Evolutionary conservation across 1,284 basidiomycete species (phyloP), one percentile per base, ranked within the genome.

Genomic region (Cyathus olla): DNA sequence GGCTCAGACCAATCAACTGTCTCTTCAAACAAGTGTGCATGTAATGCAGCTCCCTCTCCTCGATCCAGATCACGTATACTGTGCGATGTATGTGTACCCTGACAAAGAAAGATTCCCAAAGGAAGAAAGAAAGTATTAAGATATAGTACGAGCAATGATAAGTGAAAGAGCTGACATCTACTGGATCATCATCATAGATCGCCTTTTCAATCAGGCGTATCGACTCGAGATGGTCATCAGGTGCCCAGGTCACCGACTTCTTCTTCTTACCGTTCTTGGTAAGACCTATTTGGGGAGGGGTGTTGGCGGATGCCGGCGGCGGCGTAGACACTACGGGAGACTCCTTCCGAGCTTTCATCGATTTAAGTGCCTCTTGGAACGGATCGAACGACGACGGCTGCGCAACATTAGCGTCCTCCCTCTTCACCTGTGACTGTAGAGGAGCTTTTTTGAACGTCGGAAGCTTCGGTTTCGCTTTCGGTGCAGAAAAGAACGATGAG

Each of bases 1-100:
- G 92, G 92, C 71, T 95, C 93, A 69, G 80, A 83, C 92, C 92
- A 95, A 82, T 95, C 93, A 68, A 93, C 82, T 60, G 87, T 84
- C 79, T 95, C 93, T 79, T 94, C 93, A 77, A 95, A 94, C 65
- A 93, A 71, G 72, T 89, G 90, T 62, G 88, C 86, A 74, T 94
- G 92, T 70, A 95, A 76, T 57, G 93, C 92, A 55, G 92, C 92
- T 60, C 93, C 93, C 76, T 95, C 93, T 75, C 87, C 91, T 74
- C 91, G 86, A 79, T 95, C 93, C 81, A 95, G 82, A 79, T 94
- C 93, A 74, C 92, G 92, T 69, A 92, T 77, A 79, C 83, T 90
- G 79, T 92, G 90, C 64, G 83, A 73, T 70, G 81, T 78, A 80
- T 91, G 87, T 72, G 81, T 79, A 78, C 87, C 90, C 93, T 94